A percentile compares a stretch with the other conserved stretches of the same genome.
These are phyloP conservation scores for Ramularia endophylla DNA, from an alignment of 2,329 filamentous ascomycete species.

Conservation along the genomic window DNA sequence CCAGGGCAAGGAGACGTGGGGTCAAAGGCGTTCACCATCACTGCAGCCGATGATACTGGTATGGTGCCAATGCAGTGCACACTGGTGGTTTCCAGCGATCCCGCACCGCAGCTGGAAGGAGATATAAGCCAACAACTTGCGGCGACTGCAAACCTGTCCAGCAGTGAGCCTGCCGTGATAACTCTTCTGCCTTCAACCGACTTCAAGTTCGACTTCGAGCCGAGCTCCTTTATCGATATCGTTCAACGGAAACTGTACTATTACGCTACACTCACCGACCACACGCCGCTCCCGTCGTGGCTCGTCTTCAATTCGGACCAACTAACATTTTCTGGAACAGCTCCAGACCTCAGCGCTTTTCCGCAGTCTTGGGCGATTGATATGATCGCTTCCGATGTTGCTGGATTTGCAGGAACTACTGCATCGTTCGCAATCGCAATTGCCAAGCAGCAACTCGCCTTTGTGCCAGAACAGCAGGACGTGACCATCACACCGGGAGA, in stretches of 20 bases:
- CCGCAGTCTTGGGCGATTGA: constrained; percentile 67
- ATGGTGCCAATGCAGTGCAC: constrained; percentile 60
- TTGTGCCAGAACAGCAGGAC: constrained; percentile 50
- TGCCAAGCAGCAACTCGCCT: constrained; percentile 62
- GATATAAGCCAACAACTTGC: constrained; percentile 55
- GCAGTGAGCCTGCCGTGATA: constrained; percentile 55
- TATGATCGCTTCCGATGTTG: constrained; percentile 71
- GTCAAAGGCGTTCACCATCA: constrained; percentile 57
- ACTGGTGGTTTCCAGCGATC: constrained; percentile 60
- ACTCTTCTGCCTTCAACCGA: constrained; percentile 31
- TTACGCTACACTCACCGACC: constrained; percentile 69
- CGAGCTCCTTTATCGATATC: constrained; percentile 55
- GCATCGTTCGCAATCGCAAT: constrained; percentile 66
- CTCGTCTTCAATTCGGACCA: constrained; percentile 61
- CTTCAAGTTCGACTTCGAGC: constrained; percentile 40
- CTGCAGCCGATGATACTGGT: constrained; percentile 62
- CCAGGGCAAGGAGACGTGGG: constrained; percentile 55
- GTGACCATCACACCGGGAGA: constrained; percentile 31
- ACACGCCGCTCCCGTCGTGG: constrained; percentile 83
- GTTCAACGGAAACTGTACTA: constrained; percentile 53
- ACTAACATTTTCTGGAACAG: constrained; percentile 65
- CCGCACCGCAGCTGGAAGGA: constrained; percentile 49
- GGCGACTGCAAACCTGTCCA: constrained; percentile 46
- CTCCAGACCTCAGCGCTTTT: constrained; percentile 59
- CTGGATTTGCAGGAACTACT: constrained; percentile 66